phyloP scores from a whole-genome alignment of 768 basidiomycete species.

The Hypholoma sublateritium region DNA sequence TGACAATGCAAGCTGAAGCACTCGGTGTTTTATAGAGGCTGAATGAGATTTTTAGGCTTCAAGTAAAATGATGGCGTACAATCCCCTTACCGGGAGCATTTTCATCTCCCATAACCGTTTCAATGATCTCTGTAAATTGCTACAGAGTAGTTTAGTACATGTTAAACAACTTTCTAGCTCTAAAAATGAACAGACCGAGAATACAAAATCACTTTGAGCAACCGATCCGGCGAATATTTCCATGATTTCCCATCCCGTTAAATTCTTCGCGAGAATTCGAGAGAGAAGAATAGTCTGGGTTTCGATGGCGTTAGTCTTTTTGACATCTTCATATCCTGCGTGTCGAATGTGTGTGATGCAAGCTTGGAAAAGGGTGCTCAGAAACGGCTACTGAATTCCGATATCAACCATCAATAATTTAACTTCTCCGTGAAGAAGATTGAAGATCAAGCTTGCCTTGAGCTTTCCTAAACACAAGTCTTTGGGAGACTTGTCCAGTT shows the following conservation, averaged over 20 bases:
- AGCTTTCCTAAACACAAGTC: constrained; percentile 46
- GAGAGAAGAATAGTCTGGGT: constrained; percentile 49
- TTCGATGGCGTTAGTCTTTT: constrained; percentile 47
- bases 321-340: constrained; percentile 32
- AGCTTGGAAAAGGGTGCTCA: constrained; percentile 47
- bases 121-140: constrained; percentile 50
- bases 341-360: constrained; percentile 42
- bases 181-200: constrained; percentile 41
- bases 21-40: constrained; percentile 53
- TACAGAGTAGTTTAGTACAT: constrained; percentile 18
- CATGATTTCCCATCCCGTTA: constrained; percentile 75
- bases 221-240: constrained; percentile 65
- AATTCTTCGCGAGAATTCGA: constrained; percentile 52
- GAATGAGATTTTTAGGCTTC: not conserved
- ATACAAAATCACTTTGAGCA: constrained; percentile 53
- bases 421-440: not conserved
- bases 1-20: constrained; percentile 54
- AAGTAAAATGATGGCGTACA: not conserved
- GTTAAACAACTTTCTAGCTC: not conserved
- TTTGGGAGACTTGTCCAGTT: constrained; percentile 42
- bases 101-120: constrained; percentile 44
- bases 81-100: constrained; percentile 41
- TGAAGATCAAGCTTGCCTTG: constrained; percentile 42
- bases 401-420: not conserved
- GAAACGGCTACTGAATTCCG: constrained; percentile 44